phyloP scores from a whole-genome alignment of 2,329 filamentous ascomycete genomes.

The Cercospora brassicicola region DNA sequence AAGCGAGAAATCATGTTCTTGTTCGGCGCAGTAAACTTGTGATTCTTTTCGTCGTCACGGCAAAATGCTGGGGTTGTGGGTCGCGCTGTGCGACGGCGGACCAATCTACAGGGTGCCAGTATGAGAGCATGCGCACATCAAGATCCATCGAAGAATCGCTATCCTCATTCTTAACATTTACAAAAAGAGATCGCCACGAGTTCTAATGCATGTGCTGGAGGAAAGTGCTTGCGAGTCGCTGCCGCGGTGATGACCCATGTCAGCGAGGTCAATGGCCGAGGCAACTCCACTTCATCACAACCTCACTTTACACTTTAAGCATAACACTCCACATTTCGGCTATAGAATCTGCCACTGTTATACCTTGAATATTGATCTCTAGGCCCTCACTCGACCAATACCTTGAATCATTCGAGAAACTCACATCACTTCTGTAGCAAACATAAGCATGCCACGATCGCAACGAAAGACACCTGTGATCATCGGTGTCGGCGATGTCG shows the following conservation, averaged over 20 bases:
- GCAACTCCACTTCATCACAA: background rate
- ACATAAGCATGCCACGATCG: constrained; percentile 8
- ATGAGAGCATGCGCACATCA: background rate
- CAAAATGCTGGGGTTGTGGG: background rate
- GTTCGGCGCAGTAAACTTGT: background rate
- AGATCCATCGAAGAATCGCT: background rate
- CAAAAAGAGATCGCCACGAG: background rate
- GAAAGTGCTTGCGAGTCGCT: constrained; percentile 1
- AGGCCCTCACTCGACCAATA: too few relatives aligned
- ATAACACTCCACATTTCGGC: background rate
- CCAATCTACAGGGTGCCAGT: background rate
- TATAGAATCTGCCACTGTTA: background rate
- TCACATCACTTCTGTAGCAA: background rate
- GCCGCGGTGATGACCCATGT: background rate
- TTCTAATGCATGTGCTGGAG: background rate
- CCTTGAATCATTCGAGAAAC: background rate
- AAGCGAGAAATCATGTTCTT: background rate
- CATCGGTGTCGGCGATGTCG: constrained; percentile 63
- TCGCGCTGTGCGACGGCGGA: background rate
- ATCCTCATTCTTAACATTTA: background rate
- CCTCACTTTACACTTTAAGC: background rate
- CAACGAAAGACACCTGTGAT: constrained; percentile 53
- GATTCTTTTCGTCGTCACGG: background rate
- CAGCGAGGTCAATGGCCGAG: constrained; percentile 5
- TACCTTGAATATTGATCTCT: background rate